Percentiles rank a stretch among this genome's conserved stretches.
phyloP scores from a whole-genome alignment of 2,329 filamentous ascomycete species.

The Phialocephala subalpina region DNA sequence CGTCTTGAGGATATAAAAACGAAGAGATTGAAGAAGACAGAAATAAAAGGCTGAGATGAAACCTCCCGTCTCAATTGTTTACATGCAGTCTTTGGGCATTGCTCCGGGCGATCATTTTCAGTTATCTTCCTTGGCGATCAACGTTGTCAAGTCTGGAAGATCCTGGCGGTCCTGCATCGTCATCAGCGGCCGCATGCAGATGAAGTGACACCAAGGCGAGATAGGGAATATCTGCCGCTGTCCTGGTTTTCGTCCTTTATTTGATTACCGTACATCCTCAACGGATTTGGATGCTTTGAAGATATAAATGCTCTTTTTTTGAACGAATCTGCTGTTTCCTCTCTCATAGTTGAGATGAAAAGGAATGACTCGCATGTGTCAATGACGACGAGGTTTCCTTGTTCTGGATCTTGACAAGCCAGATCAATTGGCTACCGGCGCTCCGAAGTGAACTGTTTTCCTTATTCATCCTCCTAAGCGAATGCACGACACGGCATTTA shows the following conservation, averaged over 20 bases:
- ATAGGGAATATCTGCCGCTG: background rate
- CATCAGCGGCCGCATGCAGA: slow-evolving; percentile 11
- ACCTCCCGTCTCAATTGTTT: slow-evolving; percentile 1
- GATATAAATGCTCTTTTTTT: background rate
- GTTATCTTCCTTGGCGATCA: background rate
- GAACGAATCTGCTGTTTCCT: background rate
- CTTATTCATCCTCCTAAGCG: slow-evolving; percentile 1
- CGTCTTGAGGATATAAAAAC: background rate
- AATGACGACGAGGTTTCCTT: background rate
- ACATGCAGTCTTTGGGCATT: background rate
- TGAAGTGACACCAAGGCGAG: slow-evolving; percentile 5
- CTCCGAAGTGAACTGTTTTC: background rate
- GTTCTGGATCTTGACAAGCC: background rate
- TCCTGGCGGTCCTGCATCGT: background rate
- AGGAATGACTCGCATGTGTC: background rate
- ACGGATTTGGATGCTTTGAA: background rate
- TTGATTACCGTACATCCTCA: background rate
- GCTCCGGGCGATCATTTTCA: background rate
- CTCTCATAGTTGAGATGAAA: background rate
- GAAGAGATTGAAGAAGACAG: background rate
- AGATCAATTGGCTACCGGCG: background rate
- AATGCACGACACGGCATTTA: background rate
- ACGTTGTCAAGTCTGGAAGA: background rate
- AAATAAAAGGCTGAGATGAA: background rate
- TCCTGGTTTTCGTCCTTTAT: background rate